phyloP scores from a whole-genome alignment of 441 rosid species.

The Erysimum cheiri region DNA sequence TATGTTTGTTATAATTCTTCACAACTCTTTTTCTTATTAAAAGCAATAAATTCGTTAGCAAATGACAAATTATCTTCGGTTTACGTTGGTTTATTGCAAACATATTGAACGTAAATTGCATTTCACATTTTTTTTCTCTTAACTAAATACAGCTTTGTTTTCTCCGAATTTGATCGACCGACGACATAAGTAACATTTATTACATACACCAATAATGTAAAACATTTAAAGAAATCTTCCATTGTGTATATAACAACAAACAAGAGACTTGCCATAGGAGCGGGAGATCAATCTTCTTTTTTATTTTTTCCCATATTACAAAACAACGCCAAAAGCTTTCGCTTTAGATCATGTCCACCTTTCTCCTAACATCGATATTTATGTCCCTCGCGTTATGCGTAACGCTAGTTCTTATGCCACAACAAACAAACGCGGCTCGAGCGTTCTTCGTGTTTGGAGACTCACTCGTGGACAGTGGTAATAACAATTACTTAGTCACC shows the following conservation, averaged over 20 bases:
- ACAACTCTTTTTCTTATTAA: no score
- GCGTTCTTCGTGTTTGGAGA: constrained; percentile 68
- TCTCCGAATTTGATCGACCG: constrained; percentile 33
- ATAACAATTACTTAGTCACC: constrained; percentile 63
- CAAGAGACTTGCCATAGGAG: constrained; percentile 8
- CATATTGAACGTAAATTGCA: constrained; percentile 10
- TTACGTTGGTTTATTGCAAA: no score
- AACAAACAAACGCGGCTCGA: constrained; percentile 45
- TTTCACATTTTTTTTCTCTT: background rate
- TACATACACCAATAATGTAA: constrained; percentile 37
- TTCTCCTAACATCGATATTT: constrained; percentile 1
- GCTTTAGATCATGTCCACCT: constrained; percentile 25
- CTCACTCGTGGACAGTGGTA: constrained; percentile 66
- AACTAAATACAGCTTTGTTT: constrained; percentile 22
- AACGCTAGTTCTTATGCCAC: constrained; percentile 35
- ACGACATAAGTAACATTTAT: constrained; percentile 34
- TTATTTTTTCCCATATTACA: background rate
- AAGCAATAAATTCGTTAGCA: background rate
- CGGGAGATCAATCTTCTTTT: background rate
- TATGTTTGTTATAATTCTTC: no score
- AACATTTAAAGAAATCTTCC: constrained; percentile 8
- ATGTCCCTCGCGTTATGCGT: constrained; percentile 1
- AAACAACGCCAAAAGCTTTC: constrained; percentile 16
- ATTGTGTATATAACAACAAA: constrained; percentile 6
- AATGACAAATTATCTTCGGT: background rate